A percentile compares a stretch with the other conserved stretches of the same genome.
phyloP scores from a whole-genome alignment of 192 early-diverging fungal genomes.

The Neocallimastix lanati region DNA sequence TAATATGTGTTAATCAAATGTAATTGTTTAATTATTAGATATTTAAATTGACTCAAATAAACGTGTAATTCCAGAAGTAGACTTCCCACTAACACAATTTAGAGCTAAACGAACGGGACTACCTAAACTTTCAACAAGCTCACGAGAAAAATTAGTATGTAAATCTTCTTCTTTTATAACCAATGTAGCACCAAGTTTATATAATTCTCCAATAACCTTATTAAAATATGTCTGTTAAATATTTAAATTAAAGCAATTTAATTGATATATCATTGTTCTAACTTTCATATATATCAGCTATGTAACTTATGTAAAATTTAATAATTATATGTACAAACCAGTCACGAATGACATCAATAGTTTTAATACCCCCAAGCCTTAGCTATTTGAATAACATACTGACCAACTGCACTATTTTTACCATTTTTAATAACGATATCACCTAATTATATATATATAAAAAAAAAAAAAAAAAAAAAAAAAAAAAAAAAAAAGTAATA shows the following conservation, averaged over 20 bases:
- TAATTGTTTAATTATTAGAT: too few relatives aligned
- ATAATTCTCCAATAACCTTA: constrained; percentile 19
- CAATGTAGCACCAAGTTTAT: constrained; percentile 41
- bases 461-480: too few relatives aligned
- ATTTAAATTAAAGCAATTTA: too few relatives aligned
- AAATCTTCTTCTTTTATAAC: constrained; percentile 62
- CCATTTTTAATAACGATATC: constrained; percentile 85
- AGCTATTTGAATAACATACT: constrained; percentile 76
- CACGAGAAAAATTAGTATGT: constrained; percentile 16
- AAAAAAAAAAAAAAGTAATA: too few relatives aligned
- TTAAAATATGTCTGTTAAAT: constrained; percentile 33
- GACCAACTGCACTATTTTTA: constrained; percentile 81
- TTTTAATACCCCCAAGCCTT: constrained; percentile 50
- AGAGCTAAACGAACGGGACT: constrained; percentile 42
- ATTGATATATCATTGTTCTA: too few relatives aligned
- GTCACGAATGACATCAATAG: constrained; percentile 74
- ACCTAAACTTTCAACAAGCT: constrained; percentile 25
- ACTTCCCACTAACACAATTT: constrained; percentile 79
- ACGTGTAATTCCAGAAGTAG: constrained; percentile 50
- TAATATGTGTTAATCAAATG: too few relatives aligned
- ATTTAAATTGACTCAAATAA: constrained; percentile 18
- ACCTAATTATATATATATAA: constrained; percentile 17
- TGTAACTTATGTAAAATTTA: too few relatives aligned
- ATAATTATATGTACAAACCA: too few relatives aligned
- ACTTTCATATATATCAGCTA: too few relatives aligned